A percentile compares a stretch with the other conserved stretches of the same genome.
These are phyloP conservation scores for Phytophthora meadii DNA, from an alignment of 352 stramenopile species.

Conservation along the genomic window DNA sequence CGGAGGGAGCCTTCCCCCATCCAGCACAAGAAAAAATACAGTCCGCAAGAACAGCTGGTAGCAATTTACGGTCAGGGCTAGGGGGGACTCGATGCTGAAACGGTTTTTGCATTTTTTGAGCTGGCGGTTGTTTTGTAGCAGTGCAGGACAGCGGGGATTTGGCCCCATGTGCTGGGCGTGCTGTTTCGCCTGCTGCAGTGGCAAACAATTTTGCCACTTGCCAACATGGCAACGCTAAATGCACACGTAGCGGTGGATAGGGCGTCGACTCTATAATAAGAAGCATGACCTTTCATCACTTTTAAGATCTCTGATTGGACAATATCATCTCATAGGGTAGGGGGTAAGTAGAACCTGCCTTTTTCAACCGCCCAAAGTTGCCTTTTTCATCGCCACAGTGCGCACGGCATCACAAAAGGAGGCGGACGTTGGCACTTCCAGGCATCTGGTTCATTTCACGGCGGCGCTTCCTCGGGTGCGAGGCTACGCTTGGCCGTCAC, in stretches of 20 bases:
- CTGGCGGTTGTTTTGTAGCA: not conserved
- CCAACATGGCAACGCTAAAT: not conserved
- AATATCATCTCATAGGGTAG: not conserved
- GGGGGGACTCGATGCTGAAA: constrained; percentile 2
- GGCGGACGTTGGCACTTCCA: not conserved
- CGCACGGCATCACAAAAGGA: constrained; percentile 7
- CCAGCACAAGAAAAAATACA: constrained; percentile 41
- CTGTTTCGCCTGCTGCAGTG: constrained; percentile 2
- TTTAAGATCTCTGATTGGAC: not conserved
- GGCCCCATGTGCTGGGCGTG: constrained; percentile 1
- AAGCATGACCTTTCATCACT: not conserved
- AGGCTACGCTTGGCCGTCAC: not conserved
- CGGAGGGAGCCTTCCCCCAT: constrained; percentile 2
- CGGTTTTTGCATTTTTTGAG: constrained; percentile 11
- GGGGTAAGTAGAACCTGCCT: constrained; percentile 1
- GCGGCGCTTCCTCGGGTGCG: not conserved
- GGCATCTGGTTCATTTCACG: constrained; percentile 2
- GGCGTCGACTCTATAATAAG: constrained; percentile 5
- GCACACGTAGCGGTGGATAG: not conserved
- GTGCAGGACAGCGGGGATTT: constrained; percentile 4
- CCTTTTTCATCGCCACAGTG: constrained; percentile 4
- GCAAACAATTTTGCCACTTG: constrained; percentile 11
- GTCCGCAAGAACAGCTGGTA: constrained; percentile 28
- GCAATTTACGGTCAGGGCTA: constrained; percentile 20
- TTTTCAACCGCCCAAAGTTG: not conserved